Base-by-base conservation (phyloP, 805 yeast genomes). In the Starmerella asiatica region DNA sequence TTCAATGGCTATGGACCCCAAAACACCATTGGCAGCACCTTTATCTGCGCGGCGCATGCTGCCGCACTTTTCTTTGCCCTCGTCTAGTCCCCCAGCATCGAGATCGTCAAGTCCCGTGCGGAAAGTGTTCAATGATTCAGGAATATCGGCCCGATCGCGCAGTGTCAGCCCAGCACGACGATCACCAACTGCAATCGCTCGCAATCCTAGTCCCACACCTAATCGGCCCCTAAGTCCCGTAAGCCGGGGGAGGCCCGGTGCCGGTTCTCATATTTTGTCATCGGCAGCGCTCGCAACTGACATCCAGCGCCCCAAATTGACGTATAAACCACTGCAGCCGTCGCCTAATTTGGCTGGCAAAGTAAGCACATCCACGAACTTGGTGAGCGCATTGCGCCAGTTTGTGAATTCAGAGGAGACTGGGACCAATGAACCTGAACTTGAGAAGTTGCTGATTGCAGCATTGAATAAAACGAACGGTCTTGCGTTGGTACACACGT, bases 381-480 rank as follows among this genome's bases (percentile, higher is more conserved):
- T 30, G 20, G 17, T 20, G 12, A 32, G 20, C 3, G 44, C 49
- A 11, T 36, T 48, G 15, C 20, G 27, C 15, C 33, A 32, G 37
- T 44, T 42, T 32, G 15, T 41, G 3, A 29, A 32, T 9, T n/a
- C 29, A 4, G 29, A 40, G 3, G 30, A 16, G 9, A 21, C 16
- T 5, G 34, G 32, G 4, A 23, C 18, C 21, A 29, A 21, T 6
- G 32, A 35, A 14, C 45, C 48, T 18, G 36, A 38, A 21, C 45
- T 50, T 18, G 36, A 38, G 23, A 16, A 38, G 5, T 36, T 44
- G 26, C 43, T 51, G 21, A 16, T 43, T 4, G 11, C 44, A 5
- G 55, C 53, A 3, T 43, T 51, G 21, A 44, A 41, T 29, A 48
- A 48, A 24, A 15, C 40, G 5, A 49, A 51, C 24, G 49, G 44